Conservation (phyloP, 371 early-diverging fungal genomes). For the Mucor piriformis region DNA sequence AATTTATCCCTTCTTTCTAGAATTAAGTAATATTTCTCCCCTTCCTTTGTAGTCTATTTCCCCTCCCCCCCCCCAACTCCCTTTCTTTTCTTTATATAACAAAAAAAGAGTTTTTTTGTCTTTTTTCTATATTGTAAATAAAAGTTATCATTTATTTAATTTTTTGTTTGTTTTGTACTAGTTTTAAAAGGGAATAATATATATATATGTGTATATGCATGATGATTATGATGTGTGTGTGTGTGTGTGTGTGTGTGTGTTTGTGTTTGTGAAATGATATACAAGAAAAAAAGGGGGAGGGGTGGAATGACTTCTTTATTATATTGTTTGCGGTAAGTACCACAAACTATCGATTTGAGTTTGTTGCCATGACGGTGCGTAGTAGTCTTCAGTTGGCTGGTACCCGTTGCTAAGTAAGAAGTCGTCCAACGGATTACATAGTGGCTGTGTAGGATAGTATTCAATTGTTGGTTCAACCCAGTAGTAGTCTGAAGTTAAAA, state of each 20-base stretch:
- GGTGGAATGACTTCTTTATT: background rate
- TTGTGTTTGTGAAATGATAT: background rate
- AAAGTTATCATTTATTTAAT: no score
- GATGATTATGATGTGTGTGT: background rate
- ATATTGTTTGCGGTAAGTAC: background rate
- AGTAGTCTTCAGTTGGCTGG: background rate
- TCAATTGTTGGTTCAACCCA: background rate
- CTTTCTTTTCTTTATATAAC: conserved; percentile 1
- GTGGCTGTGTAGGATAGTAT: background rate
- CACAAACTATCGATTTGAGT: background rate
- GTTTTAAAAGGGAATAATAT: background rate
- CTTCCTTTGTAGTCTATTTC: background rate
- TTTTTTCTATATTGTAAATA: no score
- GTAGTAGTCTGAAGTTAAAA: background rate
- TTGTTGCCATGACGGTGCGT: background rate
- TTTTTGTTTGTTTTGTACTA: no score
- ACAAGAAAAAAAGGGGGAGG: background rate
- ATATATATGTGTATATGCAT: background rate
- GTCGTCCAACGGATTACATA: background rate
- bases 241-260: no score
- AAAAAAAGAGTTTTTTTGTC: background rate
- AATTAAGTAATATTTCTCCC: background rate
- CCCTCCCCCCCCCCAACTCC: no score
- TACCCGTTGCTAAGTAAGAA: background rate
- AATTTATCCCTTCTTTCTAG: background rate